Evolutionary conservation across 441 rosid species (phyloP), one percentile per base, ranked within the genome.

Genomic region (Erodium trifolium): DNA sequence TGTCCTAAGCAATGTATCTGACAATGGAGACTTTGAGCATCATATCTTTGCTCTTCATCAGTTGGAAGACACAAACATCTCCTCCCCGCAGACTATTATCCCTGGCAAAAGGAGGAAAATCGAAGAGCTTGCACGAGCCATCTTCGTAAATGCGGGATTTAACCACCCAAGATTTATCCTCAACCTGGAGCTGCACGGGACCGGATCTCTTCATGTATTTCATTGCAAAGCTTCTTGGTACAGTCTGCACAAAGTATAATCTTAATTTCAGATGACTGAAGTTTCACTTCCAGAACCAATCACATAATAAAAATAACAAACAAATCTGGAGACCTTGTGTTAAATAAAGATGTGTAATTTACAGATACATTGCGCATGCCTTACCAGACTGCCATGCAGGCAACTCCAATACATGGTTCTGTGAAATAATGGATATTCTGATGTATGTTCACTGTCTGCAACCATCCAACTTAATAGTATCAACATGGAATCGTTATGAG

Each of bases 1-100:
- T 8, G 47, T 45, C 51, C 51, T 45, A 45, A 11, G 12, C 51
- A 45, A 11, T 45, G n/a, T 45, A 10, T 11, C 60, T 53, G 60
- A 53, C 19, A 53, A 53, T 53, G 23, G 60, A 53, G 60, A 53
- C 60, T 17, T 53, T 53, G 60, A 53, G 16, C 60, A 53, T 3
- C 60, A 16, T 53, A n/a, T n/a, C 60, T 5, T 53, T 4, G 19
- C 60, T 53, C 60, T 53, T 14, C 19, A 53, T n/a, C 23, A 53
- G 8, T 14, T 53, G 19, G 19, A 53, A n/a, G 9, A 53, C 3
- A 17, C 60, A 53, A 53, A n/a, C 60, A 53, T 53, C 60, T 14
- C 60, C 60, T 53, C 16, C 19, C n/a, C 19, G 60, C 17, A 53
- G 60, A 5, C 19, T 53, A 53, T 53, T 53, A 1, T 5, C 60